Evolutionary conservation across 192 early-diverging fungal species (phyloP).

Genomic region (Podila verticillata): DNA sequence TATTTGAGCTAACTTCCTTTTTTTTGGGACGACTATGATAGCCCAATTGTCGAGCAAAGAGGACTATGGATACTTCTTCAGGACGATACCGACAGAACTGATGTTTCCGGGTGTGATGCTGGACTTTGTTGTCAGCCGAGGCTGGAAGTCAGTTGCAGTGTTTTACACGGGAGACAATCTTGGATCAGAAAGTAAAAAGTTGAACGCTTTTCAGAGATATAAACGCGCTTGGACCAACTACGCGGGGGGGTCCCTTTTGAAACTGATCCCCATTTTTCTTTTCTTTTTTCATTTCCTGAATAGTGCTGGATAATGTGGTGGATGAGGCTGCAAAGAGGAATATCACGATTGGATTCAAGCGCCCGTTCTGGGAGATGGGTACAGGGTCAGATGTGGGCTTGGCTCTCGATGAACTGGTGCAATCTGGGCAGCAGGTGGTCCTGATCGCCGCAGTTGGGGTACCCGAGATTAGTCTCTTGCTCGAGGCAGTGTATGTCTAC

Average conservation of each 20-base stretch:
- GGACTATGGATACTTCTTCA: conserved; percentile 60
- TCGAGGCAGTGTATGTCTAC: conserved; percentile 44
- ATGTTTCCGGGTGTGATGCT: conserved; percentile 59
- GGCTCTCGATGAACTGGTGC: conserved; percentile 32
- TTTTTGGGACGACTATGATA: conserved; percentile 20
- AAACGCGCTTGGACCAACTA: too few species aligned
- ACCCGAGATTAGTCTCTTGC: conserved; percentile 41
- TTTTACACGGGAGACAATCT: conserved; percentile 58
- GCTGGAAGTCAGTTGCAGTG: conserved; percentile 56
- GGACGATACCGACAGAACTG: conserved; percentile 62
- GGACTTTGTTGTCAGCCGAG: conserved; percentile 55
- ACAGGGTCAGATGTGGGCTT: conserved; percentile 21
- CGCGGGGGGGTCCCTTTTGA: too few species aligned
- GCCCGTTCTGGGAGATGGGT: conserved; percentile 49
- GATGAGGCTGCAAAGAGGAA: conserved; percentile 30
- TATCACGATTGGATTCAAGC: conserved; percentile 48
- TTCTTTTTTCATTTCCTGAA: neutral
- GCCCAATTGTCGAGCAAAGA: conserved; percentile 58
- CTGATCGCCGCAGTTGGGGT: conserved; percentile 53
- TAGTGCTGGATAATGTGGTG: conserved; percentile 55
- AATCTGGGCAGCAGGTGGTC: conserved; percentile 52
- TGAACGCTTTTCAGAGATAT: neutral
- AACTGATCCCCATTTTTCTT: neutral
- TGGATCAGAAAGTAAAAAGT: conserved; percentile 59
- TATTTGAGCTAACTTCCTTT: neutral